Conservation (phyloP, 352 stramenopile genomes). For the Ophiocytium majus region DNA sequence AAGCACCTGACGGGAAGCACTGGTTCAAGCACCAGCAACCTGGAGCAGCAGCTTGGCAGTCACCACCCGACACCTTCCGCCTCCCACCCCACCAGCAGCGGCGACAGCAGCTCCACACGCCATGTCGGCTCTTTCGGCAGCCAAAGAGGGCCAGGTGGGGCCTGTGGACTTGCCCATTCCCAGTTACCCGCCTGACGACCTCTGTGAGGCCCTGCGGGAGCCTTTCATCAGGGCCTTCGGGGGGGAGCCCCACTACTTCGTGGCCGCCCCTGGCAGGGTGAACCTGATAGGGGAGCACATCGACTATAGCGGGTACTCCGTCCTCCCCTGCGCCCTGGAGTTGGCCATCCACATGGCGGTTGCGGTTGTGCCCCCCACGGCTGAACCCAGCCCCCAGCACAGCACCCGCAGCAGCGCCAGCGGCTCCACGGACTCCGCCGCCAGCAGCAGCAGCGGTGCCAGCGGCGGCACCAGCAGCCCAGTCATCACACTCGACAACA, state of each 20-base stretch:
- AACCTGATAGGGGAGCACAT: conserved; percentile 81
- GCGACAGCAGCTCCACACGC: too few relatives aligned
- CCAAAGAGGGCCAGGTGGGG: too few relatives aligned
- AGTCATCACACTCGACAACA: conserved; percentile 53
- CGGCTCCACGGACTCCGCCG: neutral
- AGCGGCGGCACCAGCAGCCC: too few relatives aligned
- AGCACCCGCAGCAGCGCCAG: neutral
- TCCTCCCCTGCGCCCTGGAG: conserved; percentile 73
- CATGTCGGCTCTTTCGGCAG: too few relatives aligned
- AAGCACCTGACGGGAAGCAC: too few relatives aligned
- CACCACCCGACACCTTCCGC: too few relatives aligned
- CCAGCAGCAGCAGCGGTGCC: neutral
- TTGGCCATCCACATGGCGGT: conserved; percentile 67
- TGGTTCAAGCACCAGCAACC: too few relatives aligned
- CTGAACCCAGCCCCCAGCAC: neutral
- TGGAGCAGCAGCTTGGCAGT: too few relatives aligned
- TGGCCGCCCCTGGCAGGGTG: conserved; percentile 69
- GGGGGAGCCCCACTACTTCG: neutral
- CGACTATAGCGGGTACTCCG: conserved; percentile 72
- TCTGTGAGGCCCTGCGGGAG: neutral
- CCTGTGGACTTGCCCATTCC: too few relatives aligned
- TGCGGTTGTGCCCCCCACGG: neutral
- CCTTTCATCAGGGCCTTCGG: conserved; percentile 11
- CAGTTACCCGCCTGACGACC: too few relatives aligned
- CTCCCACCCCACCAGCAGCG: too few relatives aligned